These are phyloP conservation scores for Boletus sp. DNA, from an alignment of 1,284 basidiomycete species.

Conservation along the genomic window DNA sequence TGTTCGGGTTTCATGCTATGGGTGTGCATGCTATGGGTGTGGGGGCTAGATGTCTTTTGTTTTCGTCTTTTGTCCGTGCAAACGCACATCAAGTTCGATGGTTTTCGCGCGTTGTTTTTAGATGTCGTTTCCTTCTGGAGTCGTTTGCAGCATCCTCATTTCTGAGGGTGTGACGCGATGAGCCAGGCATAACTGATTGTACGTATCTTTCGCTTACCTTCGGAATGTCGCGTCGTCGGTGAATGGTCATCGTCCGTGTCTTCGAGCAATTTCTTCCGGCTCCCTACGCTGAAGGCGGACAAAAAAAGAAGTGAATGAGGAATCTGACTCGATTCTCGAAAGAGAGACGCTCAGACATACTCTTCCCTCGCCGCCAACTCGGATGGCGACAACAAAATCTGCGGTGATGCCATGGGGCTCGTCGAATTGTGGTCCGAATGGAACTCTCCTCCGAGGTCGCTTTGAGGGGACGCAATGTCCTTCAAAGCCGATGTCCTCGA, in stretches of 20 bases:
- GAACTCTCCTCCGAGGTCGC: conserved; percentile 32
- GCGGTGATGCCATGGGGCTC: conserved; percentile 3
- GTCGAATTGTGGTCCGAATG: conserved; percentile 34
- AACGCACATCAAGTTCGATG: too few species aligned
- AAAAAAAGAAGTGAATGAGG: neutral
- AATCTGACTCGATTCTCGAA: neutral
- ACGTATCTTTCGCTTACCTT: neutral
- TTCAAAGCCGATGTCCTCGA: conserved; percentile 33
- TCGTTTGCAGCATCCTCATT: neutral
- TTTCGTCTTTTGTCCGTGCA: too few species aligned
- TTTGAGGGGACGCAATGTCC: conserved; percentile 51
- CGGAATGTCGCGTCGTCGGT: neutral
- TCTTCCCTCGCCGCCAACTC: conserved; percentile 35
- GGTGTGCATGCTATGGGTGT: too few species aligned
- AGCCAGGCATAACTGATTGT: neutral
- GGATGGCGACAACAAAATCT: conserved; percentile 11
- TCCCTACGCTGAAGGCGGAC: neutral
- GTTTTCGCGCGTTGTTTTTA: too few species aligned
- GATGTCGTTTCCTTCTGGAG: neutral
- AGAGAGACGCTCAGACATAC: neutral
- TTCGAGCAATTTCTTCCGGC: neutral
- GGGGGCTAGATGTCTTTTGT: too few species aligned
- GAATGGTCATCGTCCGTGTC: neutral
- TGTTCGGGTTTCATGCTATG: too few species aligned
- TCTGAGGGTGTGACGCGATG: neutral